Evolutionary conservation across 768 basidiomycete species (phyloP), one percentile per base, ranked within the genome.

Genomic region (Trametopsis cervina): DNA sequence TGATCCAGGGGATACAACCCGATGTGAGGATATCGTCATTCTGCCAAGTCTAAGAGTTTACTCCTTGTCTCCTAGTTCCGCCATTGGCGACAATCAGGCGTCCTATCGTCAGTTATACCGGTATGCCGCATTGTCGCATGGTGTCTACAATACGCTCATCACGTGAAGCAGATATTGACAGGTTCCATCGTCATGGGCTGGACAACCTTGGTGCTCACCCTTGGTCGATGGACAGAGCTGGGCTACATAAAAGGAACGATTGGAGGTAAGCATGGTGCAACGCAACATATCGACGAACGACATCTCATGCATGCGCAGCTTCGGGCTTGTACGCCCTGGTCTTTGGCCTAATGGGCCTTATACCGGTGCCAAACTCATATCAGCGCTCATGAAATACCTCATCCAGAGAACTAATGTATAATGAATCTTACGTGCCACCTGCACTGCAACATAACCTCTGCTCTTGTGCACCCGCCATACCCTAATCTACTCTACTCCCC

Each of bases 291-390:
- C 3, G 15, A 2, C n/a, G n/a, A n/a, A n/a, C 26, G 2, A 10
- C 13, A 21, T 11, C 38, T 15, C 37, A 29, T 6, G 26, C 35
- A 38, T 26, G 29, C 7, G 4, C 55, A 89, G 86, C 83, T 10
- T 80, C 78, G 10, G 82, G 80, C 9, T 61, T 86, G 40, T 89
- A 89, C 55, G 78, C 78, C 6, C 69, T 87, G 36, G 69, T 69
- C 17, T 85, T 89, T 58, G 87, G 87, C n/a, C 62, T 87, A 27
- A 73, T 89, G 48, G 87, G 85, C 2, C 69, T 89, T 18, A 66
- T 89, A 44, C 83, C 85, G 12, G 75, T 76, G 21, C 85, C 85
- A 11, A 76, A 70, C 62, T 66, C 75, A 44, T 69, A 75, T 70
- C 66, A 68, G 17, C 57, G 60, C 29, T 70, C 48, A 37, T 49